A percentile compares a stretch with the other conserved stretches of the same genome.
Evolutionary conservation across 1,284 basidiomycete genomes (phyloP).

Genomic region (Vanrija humicola): DNA sequence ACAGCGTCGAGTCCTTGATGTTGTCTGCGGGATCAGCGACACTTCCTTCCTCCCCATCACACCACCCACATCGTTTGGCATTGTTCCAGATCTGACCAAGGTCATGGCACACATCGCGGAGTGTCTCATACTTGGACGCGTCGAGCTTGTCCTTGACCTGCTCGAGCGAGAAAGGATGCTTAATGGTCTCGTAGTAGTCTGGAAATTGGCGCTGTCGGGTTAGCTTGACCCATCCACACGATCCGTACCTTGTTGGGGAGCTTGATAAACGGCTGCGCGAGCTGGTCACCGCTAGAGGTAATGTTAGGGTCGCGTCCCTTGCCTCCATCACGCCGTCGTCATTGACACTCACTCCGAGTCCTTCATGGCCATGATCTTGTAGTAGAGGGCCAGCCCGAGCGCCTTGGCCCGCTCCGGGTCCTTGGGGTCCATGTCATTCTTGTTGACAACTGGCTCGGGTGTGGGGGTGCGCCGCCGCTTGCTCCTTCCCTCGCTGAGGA

Average conservation of each 20-base stretch:
- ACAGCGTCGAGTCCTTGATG: slow-evolving; percentile 42
- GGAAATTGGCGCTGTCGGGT: slow-evolving; percentile 34
- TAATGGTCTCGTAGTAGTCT: slow-evolving; percentile 47
- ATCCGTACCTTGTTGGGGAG: slow-evolving; percentile 40
- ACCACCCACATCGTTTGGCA: slow-evolving; percentile 42
- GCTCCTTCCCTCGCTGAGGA: slow-evolving; percentile 16
- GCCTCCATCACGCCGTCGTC: background rate
- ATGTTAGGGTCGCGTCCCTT: too few species aligned
- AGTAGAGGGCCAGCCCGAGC: slow-evolving; percentile 33
- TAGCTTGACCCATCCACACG: background rate
- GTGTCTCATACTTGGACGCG: slow-evolving; percentile 23
- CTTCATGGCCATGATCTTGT: slow-evolving; percentile 31
- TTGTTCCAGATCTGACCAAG: slow-evolving; percentile 45
- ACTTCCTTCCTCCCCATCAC: background rate
- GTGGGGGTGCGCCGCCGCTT: slow-evolving; percentile 16
- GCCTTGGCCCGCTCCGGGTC: slow-evolving; percentile 32
- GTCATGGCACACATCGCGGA: slow-evolving; percentile 36
- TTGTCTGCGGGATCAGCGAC: slow-evolving; percentile 32
- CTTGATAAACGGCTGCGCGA: slow-evolving; percentile 41
- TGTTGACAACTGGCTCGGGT: background rate
- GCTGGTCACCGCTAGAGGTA: background rate
- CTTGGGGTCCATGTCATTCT: slow-evolving; percentile 25
- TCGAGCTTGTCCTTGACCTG: slow-evolving; percentile 38
- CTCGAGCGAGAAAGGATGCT: slow-evolving; percentile 44
- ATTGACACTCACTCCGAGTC: slow-evolving; percentile 30